Evolutionary conservation across 306 rosid genomes (phyloP), one percentile per base, ranked within the genome.

Genomic region (Glycine latifolia): DNA sequence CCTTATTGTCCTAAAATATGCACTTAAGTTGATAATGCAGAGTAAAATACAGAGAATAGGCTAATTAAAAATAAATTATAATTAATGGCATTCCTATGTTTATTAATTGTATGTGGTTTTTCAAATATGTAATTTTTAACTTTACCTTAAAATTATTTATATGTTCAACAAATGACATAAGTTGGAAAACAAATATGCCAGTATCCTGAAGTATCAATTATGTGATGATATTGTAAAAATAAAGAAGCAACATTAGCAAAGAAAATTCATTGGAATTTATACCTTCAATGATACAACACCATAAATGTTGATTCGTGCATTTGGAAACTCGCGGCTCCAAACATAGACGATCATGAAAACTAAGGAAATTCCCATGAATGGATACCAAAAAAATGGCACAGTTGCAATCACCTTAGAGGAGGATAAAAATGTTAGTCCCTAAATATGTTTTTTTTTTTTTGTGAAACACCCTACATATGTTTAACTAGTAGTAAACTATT

Each of bases 301-400:
- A 10, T 91, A 91, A 7, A 91, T 79, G 78, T 13, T 86, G 81
- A 93, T 89, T 16, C 70, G 75, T 2, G 90, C 91, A 71, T 91
- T 78, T 26, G 96, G 96, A 80, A 90, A 87, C 85, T 91, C 97
- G 2, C 94, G 94, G 85, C 91, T 83, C 96, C 97, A 93, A 39
- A 93, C 73, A 74, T 93, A 93, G 77, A 67, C 82, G 39, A 91
- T 89, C 96, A 90, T 90, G 86, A 83, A 91, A 81, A 91, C 94
- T 79, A 93, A 11, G 2, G 94, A 90, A 80, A 37, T 0, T 77
- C 94, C 97, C 94, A 91, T 31, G 81, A 86, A 88, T 37, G 78
- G 83, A 39, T 44, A 10, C 76, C 73, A 2, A 0, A 81, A 77
- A 39, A 49, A 77, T 73, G 94, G 96, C 77, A 93, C 75, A 31